Evolutionary conservation across 306 rosid species (phyloP), one percentile per base, ranked within the genome.

Genomic region (Sphenostylis stenocarpa): DNA sequence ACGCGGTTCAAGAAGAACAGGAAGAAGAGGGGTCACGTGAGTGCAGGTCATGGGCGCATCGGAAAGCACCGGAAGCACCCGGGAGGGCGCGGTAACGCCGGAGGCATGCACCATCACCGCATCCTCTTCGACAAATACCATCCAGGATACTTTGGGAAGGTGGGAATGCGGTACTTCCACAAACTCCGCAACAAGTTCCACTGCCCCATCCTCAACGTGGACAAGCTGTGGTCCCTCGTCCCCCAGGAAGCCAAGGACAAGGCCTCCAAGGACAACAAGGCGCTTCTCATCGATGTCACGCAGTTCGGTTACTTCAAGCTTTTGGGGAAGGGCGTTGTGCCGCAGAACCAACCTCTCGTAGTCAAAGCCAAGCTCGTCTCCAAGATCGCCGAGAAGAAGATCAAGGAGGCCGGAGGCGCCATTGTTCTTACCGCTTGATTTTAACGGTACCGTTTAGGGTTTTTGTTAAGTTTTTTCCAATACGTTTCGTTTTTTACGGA

Each of bases 51-150:
- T n/a, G 78, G 78, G 1, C 78, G 78, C 0, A 74, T 74, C 47
- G 70, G 79, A 0, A 80, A 80, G 33, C 84, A 80, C 70, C 44
- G 84, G 3, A 80, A 80, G 80, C 84, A 80, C 5, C 84, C 80
- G 0, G 84, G 80, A 21, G 84, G 84, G 1, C 45, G 84, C 19
- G 84, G 80, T 20, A 80, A 80, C 29, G 84, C 84, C 47, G 84
- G 84, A 21, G 84, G 84, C 1, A 80, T 80, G 84, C 84, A 80
- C 70, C 84, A 80, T 38, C 84, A 80, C 70, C 75, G 84, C 0
- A 80, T 80, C 71, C 84, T 80, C 28, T 80, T 80, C 76, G 80
- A 80, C 60, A 80, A 80, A 39, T 80, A 80, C 71, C 84, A 80
- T 2, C 84, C 84, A 1, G 80, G 84, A 0, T 80, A 44, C 31